Evolutionary conservation across 2,329 filamentous ascomycete species (phyloP).

Genomic region (Talaromyces sp.): DNA sequence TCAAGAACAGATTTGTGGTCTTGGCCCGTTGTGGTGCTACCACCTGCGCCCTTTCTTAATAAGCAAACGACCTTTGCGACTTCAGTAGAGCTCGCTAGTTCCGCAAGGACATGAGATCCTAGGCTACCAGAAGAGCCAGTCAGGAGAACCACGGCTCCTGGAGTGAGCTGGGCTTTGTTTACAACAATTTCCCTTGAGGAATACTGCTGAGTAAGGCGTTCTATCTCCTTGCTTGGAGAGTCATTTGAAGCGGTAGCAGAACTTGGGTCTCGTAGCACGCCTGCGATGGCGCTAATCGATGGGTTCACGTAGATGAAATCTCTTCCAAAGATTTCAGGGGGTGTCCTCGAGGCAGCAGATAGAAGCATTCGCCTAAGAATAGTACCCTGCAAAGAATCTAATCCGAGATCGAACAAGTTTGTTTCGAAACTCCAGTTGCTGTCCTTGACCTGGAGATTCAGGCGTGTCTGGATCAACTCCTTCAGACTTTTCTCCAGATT

Average conservation of each 20-base stretch:
- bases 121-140: slow-evolving; percentile 1
- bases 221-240: neutral
- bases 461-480: neutral
- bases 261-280: neutral
- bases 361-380: slow-evolving; percentile 2
- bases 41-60: neutral
- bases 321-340: neutral
- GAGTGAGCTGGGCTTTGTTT: neutral
- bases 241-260: neutral
- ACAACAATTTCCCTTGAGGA: neutral
- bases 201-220: neutral
- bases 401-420: slow-evolving; percentile 1
- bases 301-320: slow-evolving; percentile 5
- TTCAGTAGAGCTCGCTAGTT: neutral
- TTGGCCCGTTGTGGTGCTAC: neutral
- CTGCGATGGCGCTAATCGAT: neutral
- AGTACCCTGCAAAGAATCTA: slow-evolving; percentile 1
- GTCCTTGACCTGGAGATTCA: neutral
- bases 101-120: neutral
- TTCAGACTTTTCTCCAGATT: neutral
- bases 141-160: neutral
- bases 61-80: neutral
- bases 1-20: neutral
- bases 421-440: neutral
- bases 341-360: neutral